Evolutionary conservation across 108 stramenopile genomes (phyloP).

Genomic region (Cylindrotheca closterium): DNA sequence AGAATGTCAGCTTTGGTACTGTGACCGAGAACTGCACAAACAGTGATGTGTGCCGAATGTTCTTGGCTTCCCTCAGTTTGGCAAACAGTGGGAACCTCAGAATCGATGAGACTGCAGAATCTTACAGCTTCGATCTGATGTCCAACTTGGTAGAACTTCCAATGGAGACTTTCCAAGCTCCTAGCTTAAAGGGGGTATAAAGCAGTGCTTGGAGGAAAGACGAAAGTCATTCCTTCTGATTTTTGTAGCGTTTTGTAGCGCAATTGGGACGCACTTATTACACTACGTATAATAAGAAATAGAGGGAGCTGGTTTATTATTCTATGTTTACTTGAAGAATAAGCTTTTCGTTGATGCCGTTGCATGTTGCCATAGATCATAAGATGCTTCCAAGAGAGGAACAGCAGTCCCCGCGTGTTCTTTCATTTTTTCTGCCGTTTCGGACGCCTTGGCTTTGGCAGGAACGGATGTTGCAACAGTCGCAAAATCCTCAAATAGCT

Average conservation of each 20-base stretch:
- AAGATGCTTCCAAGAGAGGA: constrained; percentile 31
- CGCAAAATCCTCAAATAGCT: constrained; percentile 24
- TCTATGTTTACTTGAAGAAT: not conserved
- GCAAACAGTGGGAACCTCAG: constrained; percentile 89
- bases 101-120: constrained; percentile 38
- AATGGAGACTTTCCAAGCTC: constrained; percentile 76
- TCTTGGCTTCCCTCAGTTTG: constrained; percentile 93
- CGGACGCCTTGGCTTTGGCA: constrained; percentile 18
- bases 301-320: no score
- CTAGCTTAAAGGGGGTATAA: no score
- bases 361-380: constrained; percentile 28
- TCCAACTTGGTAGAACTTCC: constrained; percentile 57
- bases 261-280: no score
- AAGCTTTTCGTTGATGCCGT: not conserved
- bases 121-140: constrained; percentile 65
- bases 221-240: no score
- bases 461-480: constrained; percentile 26
- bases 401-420: constrained; percentile 18
- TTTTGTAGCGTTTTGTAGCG: no score
- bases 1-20: constrained; percentile 37
- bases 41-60: constrained; percentile 94
- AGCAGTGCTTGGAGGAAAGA: no score
- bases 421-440: constrained; percentile 27
- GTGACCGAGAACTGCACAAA: constrained; percentile 46
- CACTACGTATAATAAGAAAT: no score